These are phyloP conservation scores for Dictyostelium purpureum DNA, from an alignment of 78 protist genomes.

Conservation along the genomic window DNA sequence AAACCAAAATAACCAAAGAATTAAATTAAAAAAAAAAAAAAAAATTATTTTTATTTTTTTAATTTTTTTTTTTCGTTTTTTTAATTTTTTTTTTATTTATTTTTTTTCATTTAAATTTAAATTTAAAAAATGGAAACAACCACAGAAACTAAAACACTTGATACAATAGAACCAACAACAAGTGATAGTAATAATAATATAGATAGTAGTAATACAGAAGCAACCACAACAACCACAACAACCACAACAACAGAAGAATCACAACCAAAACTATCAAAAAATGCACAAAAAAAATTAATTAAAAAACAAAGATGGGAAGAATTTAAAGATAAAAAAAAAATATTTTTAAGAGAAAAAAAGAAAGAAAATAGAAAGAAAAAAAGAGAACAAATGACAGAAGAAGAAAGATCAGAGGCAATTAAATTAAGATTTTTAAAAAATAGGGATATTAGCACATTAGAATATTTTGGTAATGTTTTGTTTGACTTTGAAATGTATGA, in stretches of 20 bases:
- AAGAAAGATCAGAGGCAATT: background rate
- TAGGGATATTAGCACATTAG: background rate
- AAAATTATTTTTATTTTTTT: too few relatives aligned
- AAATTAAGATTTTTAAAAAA: constrained; percentile 8
- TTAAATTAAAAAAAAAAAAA: too few relatives aligned
- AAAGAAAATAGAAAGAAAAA: constrained; percentile 26
- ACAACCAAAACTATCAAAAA: constrained; percentile 18
- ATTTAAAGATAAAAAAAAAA: constrained; percentile 29
- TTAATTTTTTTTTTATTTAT: too few relatives aligned
- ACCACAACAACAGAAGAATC: background rate
- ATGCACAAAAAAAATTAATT: constrained; percentile 37
- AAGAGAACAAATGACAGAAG: constrained; percentile 35
- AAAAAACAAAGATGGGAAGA: constrained; percentile 49
- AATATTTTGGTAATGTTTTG: constrained; percentile 11
- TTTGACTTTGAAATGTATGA: constrained; percentile 26
- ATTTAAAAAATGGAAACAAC: too few relatives aligned
- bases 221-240: background rate
- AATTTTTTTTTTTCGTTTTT: too few relatives aligned
- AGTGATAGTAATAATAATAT: too few relatives aligned
- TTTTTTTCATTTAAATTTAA: too few relatives aligned
- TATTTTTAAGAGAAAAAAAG: constrained; percentile 29
- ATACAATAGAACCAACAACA: too few relatives aligned
- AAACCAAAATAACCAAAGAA: too few relatives aligned
- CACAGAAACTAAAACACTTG: too few relatives aligned
- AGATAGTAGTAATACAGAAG: too few relatives aligned